Evolutionary conservation across 768 basidiomycete genomes (phyloP), one percentile per base, ranked within the genome.

Genomic region (Brasilioporus rufonigricans): DNA sequence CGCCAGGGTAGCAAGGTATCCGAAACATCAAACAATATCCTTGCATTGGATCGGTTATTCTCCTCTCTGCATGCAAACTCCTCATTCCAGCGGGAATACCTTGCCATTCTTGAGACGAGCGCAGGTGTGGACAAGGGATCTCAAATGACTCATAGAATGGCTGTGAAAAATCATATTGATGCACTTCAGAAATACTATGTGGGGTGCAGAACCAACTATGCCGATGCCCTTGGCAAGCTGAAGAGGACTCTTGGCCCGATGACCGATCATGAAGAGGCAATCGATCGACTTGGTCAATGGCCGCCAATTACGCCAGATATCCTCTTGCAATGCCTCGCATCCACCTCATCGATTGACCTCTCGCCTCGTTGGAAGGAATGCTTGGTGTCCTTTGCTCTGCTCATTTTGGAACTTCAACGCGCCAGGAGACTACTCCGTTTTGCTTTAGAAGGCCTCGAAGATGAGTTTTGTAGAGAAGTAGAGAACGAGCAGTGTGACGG

Each of bases 391-490:
- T 57, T 76, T 4, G 71, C 70, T 4, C 54, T 64, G 50, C 50
- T 60, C 2, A 49, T 71, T 33, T 41, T 76, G 8, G 58, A 63
- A 0, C 23, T 48, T 26, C 47, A 48, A 26, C 43, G 26, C 18
- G 24, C 43, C 3, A 23, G 43, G 14, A 27, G 43, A 27, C 27
- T 44, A 9, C 44, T 73, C 27, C 56, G 48, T 4, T 58, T 68
- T 41, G 59, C 61, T 4, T 55, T 53, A 3, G 56, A 56, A 3
- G 38, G 51, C 14, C 64, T 62, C 8, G 46, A 55, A 18, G 69
- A 70, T 11, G 74, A 74, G 14, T 66, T 74, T 35, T 60, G 32
- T 23, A 63, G 54, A 39, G 66, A 68, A 39, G 27, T 66, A 12
- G 53, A 60, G 38, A 65, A 61, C 19, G 44, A 50, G 11, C 60